phyloP scores from a whole-genome alignment of 2,329 filamentous ascomycete species.

The Rugonectria rugulosa region DNA sequence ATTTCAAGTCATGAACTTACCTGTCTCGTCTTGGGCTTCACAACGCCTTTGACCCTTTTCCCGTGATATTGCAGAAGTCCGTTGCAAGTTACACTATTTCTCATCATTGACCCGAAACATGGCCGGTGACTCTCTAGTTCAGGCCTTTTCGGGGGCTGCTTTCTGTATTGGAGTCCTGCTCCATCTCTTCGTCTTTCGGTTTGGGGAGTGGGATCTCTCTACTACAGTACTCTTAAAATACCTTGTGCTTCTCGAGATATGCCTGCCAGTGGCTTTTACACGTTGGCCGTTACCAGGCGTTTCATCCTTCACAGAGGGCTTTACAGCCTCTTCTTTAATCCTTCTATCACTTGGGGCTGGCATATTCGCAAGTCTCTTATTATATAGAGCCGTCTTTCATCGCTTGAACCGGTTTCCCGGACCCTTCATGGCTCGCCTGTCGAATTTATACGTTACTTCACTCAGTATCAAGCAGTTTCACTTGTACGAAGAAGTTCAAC shows the following conservation, averaged over 20 bases:
- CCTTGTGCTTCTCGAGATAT: background rate
- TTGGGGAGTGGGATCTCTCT: background rate
- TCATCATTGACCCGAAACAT: too few relatives aligned
- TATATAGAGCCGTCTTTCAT: slow-evolving; percentile 31
- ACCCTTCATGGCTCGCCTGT: slow-evolving; percentile 37
- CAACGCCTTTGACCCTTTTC: too few relatives aligned
- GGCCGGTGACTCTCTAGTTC: too few relatives aligned
- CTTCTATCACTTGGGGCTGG: background rate
- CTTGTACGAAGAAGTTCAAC: slow-evolving; percentile 37
- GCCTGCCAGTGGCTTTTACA: background rate
- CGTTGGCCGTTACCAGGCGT: background rate
- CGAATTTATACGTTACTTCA: slow-evolving; percentile 34
- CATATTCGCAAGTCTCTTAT: slow-evolving; percentile 16
- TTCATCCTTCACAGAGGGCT: background rate
- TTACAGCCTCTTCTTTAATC: background rate
- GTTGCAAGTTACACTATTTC: too few relatives aligned
- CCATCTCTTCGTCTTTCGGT: background rate
- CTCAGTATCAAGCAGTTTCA: slow-evolving; percentile 32
- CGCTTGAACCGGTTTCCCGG: slow-evolving; percentile 39
- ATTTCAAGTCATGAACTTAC: too few relatives aligned
- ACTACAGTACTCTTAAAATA: background rate
- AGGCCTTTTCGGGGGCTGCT: too few relatives aligned
- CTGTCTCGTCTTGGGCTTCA: too few relatives aligned
- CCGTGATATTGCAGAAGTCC: too few relatives aligned
- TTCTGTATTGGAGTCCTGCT: background rate